Evolutionary conservation across 148 eudicot genomes (phyloP).

Genomic region (Camellia sinensis): DNA sequence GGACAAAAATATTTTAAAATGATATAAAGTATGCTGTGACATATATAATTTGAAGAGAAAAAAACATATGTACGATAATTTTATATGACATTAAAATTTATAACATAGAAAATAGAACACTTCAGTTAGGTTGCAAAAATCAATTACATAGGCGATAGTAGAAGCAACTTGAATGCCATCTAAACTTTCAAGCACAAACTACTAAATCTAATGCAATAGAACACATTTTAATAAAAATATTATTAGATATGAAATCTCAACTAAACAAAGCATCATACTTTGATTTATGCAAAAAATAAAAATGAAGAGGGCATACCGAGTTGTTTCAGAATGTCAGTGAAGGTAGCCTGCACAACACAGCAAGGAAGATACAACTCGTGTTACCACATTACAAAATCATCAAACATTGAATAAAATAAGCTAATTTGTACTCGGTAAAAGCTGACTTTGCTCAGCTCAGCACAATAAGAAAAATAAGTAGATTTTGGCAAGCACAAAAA

Average conservation of each 20-base stretch:
- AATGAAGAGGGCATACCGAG: slow-evolving; percentile 55
- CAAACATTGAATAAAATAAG: background rate
- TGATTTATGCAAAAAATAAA: background rate
- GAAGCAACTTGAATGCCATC: background rate
- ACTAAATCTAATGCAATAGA: background rate
- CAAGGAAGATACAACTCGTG: background rate
- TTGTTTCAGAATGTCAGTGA: slow-evolving; percentile 83
- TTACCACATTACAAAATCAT: background rate
- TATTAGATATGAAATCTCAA: background rate
- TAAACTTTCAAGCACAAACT: background rate
- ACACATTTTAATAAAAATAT: background rate
- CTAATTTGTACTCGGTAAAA: background rate
- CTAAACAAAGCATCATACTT: background rate
- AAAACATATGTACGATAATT: too few relatives aligned
- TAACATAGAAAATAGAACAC: too few relatives aligned
- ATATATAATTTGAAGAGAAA: too few relatives aligned
- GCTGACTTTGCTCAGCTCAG: background rate
- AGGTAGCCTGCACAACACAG: slow-evolving; percentile 75
- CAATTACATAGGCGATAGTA: too few relatives aligned
- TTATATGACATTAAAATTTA: too few relatives aligned
- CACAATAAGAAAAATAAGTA: background rate
- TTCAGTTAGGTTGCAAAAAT: too few relatives aligned
- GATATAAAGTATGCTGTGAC: too few relatives aligned
- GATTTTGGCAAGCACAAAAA: background rate
- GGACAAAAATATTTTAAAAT: too few relatives aligned